Conservation (phyloP, 1,284 basidiomycete genomes). For the Microbotryum intermedium region DNA sequence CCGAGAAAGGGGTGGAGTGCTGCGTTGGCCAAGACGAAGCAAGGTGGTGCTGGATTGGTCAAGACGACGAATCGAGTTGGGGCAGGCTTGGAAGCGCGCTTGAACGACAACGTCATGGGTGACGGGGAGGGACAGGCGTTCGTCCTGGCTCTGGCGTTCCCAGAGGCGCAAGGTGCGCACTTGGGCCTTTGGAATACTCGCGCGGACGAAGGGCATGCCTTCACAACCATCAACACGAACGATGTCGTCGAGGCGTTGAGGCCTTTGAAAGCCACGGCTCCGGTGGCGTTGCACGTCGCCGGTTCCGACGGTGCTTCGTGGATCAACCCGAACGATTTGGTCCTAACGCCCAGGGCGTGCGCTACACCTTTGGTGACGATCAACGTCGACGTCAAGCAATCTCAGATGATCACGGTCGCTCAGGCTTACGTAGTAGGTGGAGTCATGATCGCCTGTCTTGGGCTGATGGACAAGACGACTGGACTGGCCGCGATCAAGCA, state of each 20-base stretch:
- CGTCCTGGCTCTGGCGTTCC: constrained; percentile 13
- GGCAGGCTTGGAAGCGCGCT: constrained; percentile 8
- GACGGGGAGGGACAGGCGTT: constrained; percentile 9
- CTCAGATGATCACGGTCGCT: constrained; percentile 4
- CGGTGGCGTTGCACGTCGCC: background rate
- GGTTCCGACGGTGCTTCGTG: background rate
- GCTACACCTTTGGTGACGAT: background rate
- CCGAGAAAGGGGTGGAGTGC: constrained; percentile 1
- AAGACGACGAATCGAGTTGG: constrained; percentile 6
- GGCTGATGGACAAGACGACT: constrained; percentile 28
- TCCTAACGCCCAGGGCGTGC: background rate
- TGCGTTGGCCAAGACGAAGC: constrained; percentile 5
- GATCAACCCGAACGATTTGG: background rate
- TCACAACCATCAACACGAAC: background rate
- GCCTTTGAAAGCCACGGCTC: background rate
- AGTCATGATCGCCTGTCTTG: constrained; percentile 24
- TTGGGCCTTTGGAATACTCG: constrained; percentile 28
- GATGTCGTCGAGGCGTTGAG: constrained; percentile 15
- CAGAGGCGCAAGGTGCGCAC: constrained; percentile 9
- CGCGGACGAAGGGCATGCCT: background rate
- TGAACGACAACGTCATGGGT: constrained; percentile 20
- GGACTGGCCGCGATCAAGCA: constrained; percentile 19
- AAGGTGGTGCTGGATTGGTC: constrained; percentile 11
- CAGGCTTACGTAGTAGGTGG: background rate
- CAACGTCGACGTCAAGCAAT: background rate